Percentiles rank a stretch among this genome's conserved stretches.
Conservation (phyloP, 768 basidiomycete genomes). For the Lactarius evosmus region DNA sequence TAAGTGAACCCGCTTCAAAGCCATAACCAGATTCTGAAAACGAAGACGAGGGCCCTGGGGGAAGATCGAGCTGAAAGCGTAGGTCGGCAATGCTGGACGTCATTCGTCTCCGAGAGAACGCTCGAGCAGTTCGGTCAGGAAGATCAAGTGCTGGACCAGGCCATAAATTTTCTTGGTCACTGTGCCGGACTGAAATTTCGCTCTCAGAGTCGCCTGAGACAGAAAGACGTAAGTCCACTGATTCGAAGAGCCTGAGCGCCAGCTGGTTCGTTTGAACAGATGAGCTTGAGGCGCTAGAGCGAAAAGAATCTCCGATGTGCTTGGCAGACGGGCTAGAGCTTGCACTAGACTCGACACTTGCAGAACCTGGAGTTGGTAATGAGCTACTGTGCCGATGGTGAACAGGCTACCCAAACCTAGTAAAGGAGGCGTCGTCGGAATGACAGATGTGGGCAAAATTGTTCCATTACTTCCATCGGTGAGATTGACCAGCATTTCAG, state of each 20-base stretch:
- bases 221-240: slow-evolving; percentile 19
- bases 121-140: slow-evolving; percentile 21
- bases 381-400: background rate
- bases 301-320: slow-evolving; percentile 3
- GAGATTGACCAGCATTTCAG: slow-evolving; percentile 16
- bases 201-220: background rate
- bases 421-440: slow-evolving; percentile 18
- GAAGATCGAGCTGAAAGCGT: slow-evolving; percentile 29
- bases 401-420: slow-evolving; percentile 16
- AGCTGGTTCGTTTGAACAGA: slow-evolving; percentile 16
- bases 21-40: slow-evolving; percentile 26
- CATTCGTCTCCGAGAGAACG: slow-evolving; percentile 36
- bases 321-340: slow-evolving; percentile 19
- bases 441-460: background rate
- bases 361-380: slow-evolving; percentile 8
- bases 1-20: slow-evolving; percentile 3
- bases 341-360: slow-evolving; percentile 14
- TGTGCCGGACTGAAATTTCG: background rate
- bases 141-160: slow-evolving; percentile 3
- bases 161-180: slow-evolving; percentile 19
- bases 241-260: slow-evolving; percentile 2
- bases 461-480: background rate
- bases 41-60: slow-evolving; percentile 25
- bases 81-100: slow-evolving; percentile 34
- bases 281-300: slow-evolving; percentile 11